These are phyloP conservation scores for Uromyces viciae-fabae DNA, from an alignment of 1,284 basidiomycete genomes.

Conservation along the genomic window DNA sequence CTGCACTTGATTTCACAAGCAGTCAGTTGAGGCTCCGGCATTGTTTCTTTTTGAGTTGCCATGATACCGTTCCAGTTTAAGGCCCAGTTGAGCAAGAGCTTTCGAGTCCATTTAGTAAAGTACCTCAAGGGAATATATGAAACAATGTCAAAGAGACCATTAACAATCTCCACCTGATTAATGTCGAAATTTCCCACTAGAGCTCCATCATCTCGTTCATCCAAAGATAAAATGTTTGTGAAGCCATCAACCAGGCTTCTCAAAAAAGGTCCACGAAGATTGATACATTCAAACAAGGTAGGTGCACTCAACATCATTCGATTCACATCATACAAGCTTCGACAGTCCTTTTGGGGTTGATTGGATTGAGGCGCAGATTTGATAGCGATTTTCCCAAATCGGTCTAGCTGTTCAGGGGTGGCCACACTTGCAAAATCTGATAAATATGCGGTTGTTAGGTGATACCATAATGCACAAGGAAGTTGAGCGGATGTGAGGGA, in stretches of 20 bases:
- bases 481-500: constrained; percentile 22
- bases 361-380: not conserved
- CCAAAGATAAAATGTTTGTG: not conserved
- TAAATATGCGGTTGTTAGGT: constrained; percentile 17
- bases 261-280: constrained; percentile 1
- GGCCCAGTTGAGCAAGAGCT: constrained; percentile 7
- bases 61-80: constrained; percentile 5
- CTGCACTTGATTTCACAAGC: not conserved
- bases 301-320: not conserved
- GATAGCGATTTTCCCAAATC: constrained; percentile 14
- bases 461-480: constrained; percentile 29
- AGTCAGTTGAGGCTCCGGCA: not conserved
- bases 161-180: not conserved
- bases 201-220: not conserved
- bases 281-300: not conserved
- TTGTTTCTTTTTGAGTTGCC: not conserved
- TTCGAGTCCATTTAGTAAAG: constrained; percentile 17
- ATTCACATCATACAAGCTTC: not conserved
- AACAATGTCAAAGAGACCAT: not conserved
- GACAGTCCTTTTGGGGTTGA: not conserved
- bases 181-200: not conserved
- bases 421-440: constrained; percentile 24
- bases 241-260: not conserved
- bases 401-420: constrained; percentile 9
- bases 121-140: constrained; percentile 16